Conservation (phyloP, 495 filamentous ascomycete species). For the Xylaria curta region DNA sequence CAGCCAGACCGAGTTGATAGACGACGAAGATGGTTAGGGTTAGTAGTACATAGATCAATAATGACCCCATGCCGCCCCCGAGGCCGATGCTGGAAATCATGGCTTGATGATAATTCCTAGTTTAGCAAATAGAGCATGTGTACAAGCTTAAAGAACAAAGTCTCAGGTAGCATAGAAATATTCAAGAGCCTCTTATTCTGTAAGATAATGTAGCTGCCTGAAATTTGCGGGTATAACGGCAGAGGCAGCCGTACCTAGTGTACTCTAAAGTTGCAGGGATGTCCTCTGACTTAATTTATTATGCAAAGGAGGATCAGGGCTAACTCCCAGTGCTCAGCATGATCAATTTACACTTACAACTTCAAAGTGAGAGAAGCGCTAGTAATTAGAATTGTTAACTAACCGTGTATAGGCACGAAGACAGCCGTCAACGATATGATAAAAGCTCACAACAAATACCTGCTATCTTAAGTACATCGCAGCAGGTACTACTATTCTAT, state of each 20-base stretch:
- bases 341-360: neutral
- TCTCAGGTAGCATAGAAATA: neutral
- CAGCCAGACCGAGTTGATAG: slow-evolving; percentile 7
- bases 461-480: neutral
- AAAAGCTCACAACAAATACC: neutral
- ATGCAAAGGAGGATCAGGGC: neutral
- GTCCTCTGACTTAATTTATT: neutral
- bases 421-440: neutral
- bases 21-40: neutral
- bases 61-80: neutral
- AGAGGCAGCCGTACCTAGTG: neutral
- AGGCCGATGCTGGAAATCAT: slow-evolving; percentile 14
- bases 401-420: neutral
- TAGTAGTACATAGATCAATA: slow-evolving; percentile 8
- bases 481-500: neutral
- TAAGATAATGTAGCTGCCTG: slow-evolving; percentile 15
- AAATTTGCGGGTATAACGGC: neutral
- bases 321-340: neutral
- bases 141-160: neutral
- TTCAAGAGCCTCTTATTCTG: neutral
- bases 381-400: neutral
- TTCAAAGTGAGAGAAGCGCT: neutral
- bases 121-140: neutral
- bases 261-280: neutral
- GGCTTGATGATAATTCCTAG: neutral